Percentiles rank a stretch among this genome's conserved stretches.
These are phyloP conservation scores for Aspergillus sergii DNA, from an alignment of 2,329 filamentous ascomycete genomes.

Conservation along the genomic window DNA sequence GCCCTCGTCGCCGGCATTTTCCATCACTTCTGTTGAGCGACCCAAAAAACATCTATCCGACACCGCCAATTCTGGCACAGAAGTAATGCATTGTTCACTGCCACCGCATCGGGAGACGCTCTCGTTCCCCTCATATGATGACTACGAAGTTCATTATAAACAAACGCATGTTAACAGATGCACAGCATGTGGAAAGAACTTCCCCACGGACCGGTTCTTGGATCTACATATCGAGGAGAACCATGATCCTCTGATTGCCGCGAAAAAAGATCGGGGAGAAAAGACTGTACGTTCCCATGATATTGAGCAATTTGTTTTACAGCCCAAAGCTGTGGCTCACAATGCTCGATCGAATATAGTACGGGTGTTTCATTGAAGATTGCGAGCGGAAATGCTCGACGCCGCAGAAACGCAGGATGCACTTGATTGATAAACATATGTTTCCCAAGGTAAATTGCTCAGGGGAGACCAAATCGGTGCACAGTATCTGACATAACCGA, in stretches of 20 bases:
- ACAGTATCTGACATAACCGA: not conserved
- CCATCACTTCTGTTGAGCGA: conserved; percentile 23
- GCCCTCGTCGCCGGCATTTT: conserved; percentile 32
- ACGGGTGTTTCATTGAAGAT: conserved; percentile 83
- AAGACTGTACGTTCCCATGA: conserved; percentile 67
- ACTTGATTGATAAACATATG: conserved; percentile 91
- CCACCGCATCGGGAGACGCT: conserved; percentile 75
- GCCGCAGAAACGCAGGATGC: conserved; percentile 79
- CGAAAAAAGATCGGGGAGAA: conserved; percentile 76
- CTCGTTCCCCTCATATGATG: conserved; percentile 72
- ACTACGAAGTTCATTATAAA: conserved; percentile 85
- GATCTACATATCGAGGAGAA: conserved; percentile 85
- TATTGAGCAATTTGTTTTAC: not conserved
- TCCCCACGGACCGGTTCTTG: conserved; percentile 81
- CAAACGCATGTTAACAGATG: conserved; percentile 83
- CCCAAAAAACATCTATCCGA: conserved; percentile 67
- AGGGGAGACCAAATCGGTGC: not conserved
- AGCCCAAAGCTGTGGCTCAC: not conserved
- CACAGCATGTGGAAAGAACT: conserved; percentile 80
- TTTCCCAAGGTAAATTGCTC: conserved; percentile 65
- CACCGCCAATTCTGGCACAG: conserved; percentile 29
- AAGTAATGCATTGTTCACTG: conserved; percentile 75
- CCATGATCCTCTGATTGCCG: conserved; percentile 77
- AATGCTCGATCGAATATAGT: conserved; percentile 57
- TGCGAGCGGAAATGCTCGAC: conserved; percentile 85